A percentile compares a stretch with the other conserved stretches of the same genome.
Evolutionary conservation across 768 basidiomycete species (phyloP).

Genomic region (Leccinum rimulosum): DNA sequence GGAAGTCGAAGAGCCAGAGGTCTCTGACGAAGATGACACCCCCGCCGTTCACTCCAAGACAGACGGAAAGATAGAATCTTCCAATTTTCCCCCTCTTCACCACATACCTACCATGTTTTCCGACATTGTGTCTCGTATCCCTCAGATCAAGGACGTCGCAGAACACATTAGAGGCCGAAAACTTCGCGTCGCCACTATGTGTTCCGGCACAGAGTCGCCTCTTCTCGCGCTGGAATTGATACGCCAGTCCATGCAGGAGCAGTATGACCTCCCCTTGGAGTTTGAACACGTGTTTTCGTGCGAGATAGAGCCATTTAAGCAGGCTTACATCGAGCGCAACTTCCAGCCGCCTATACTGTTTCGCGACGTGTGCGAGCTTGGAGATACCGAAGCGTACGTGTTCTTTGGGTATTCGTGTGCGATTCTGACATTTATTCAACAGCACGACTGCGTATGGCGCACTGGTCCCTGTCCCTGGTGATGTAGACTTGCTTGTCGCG

Average conservation of each 20-base stretch:
- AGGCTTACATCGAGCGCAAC: conserved; percentile 96
- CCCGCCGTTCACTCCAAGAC: conserved; percentile 38
- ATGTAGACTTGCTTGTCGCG: conserved; percentile 87
- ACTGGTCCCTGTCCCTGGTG: conserved; percentile 79
- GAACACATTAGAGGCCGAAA: conserved; percentile 73
- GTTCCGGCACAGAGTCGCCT: conserved; percentile 94
- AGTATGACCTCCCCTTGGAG: conserved; percentile 60
- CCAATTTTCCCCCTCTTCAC: conserved; percentile 74
- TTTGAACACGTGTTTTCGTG: conserved; percentile 95
- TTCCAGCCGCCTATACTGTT: conserved; percentile 91
- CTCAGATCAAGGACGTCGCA: conserved; percentile 63
- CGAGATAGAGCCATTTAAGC: conserved; percentile 96
- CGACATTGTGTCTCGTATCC: conserved; percentile 66
- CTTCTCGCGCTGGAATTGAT: conserved; percentile 87
- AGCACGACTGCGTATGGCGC: conserved; percentile 94
- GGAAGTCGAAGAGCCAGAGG: conserved; percentile 34
- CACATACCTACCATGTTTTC: conserved; percentile 71
- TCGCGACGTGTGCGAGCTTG: conserved; percentile 91
- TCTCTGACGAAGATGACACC: conserved; percentile 30
- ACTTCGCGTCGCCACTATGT: conserved; percentile 95
- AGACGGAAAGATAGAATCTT: conserved; percentile 46
- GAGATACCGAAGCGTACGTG: conserved; percentile 71
- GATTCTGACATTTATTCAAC: conserved; percentile 8
- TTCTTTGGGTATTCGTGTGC: background rate
- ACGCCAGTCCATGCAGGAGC: conserved; percentile 67